Evolutionary conservation across 495 filamentous ascomycete genomes (phyloP), one percentile per base, ranked within the genome.

Genomic region (Ascodesmis nigricans): DNA sequence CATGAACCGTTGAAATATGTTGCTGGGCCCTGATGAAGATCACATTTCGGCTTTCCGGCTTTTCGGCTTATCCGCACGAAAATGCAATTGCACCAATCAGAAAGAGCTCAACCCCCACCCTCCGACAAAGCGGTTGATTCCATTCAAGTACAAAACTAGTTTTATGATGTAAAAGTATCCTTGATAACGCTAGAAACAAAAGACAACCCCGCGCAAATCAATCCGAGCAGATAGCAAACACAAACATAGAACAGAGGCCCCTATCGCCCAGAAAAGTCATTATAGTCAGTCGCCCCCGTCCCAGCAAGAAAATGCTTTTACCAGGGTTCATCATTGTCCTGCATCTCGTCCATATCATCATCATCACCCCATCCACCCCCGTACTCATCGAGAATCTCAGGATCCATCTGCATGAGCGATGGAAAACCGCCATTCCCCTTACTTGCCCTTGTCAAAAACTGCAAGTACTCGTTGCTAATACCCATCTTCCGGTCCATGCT

Each of bases 261-360:
- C 5, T 10, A 2, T 9, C 16, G 9, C 11, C 13, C 5, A 10
- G 4, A 8, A 9, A 31, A 17, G n/a, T 19, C 29, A 31, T 17
- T 17, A 9, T n/a, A n/a, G n/a, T n/a, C n/a, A n/a, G n/a, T n/a
- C n/a, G n/a, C n/a, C n/a, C n/a, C n/a, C n/a, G n/a, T n/a, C 16
- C 29, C 13, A 16, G 29, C 17, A 31, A 31, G 9, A 9, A 9
- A n/a, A n/a, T n/a, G n/a, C n/a, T n/a, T n/a, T n/a, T n/a, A n/a
- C n/a, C n/a, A n/a, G n/a, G n/a, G n/a, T 10, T 50, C 47, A 2
- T 50, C 47, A 35, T 47, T 40, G 17, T 51, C 47, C 20, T 46
- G 47, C 47, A 52, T 51, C 29, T 50, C 47, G 21, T 50, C 47
- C 10, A 35, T 33, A 10, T 52, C 48, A 23, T 51, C 48, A n/a